A percentile compares a stretch with the other conserved stretches of the same genome.
Conservation (phyloP, 148 eudicot genomes). For the Dianthus caryophyllus region DNA sequence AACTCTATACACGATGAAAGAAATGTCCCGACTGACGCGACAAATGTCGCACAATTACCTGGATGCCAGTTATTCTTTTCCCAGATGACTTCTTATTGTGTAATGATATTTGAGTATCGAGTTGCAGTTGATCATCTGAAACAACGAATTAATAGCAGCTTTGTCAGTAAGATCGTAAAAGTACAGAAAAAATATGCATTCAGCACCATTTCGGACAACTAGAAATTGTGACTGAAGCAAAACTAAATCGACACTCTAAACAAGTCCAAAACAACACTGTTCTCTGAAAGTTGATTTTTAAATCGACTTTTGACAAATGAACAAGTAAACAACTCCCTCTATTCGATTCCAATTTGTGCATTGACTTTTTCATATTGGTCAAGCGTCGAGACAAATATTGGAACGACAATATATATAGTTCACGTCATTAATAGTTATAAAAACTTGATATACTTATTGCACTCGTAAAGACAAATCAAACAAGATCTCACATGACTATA, state of each 20-base stretch:
- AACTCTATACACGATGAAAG: background rate
- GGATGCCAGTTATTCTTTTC: conserved; percentile 81
- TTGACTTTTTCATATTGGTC: too few species aligned
- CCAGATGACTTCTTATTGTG: conserved; percentile 62
- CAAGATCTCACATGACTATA: too few species aligned
- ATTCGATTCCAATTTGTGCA: too few species aligned
- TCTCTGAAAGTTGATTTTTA: background rate
- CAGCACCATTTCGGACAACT: background rate
- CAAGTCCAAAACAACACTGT: background rate
- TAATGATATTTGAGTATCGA: conserved; percentile 57
- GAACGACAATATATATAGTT: too few species aligned
- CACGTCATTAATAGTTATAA: too few species aligned
- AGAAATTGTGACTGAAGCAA: background rate
- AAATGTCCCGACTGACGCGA: background rate
- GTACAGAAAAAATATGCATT: background rate
- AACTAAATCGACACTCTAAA: background rate
- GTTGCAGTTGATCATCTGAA: conserved; percentile 62
- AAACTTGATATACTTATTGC: too few species aligned
- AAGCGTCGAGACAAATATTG: too few species aligned
- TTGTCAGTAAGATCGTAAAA: conserved; percentile 15
- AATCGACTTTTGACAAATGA: too few species aligned
- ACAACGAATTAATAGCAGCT: conserved; percentile 17
- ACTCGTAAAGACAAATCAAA: too few species aligned
- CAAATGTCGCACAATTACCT: conserved; percentile 66
- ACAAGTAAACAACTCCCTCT: too few species aligned